These are phyloP conservation scores for Lactarius hengduanensis DNA, from an alignment of 768 basidiomycete genomes.

Conservation along the genomic window DNA sequence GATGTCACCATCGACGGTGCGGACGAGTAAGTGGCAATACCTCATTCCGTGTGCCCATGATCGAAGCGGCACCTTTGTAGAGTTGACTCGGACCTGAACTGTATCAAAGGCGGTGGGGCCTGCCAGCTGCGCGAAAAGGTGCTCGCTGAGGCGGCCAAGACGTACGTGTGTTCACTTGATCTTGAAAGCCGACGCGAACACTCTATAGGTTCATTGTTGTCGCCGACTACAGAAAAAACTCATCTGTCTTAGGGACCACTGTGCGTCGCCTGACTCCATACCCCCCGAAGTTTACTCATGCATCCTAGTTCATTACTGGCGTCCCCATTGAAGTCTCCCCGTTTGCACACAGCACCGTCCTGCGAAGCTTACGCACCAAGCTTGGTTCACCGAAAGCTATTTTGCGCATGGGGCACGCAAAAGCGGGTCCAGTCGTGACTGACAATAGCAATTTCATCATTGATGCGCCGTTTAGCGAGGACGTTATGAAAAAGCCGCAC, in stretches of 20 bases:
- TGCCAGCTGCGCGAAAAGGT: constrained; percentile 98
- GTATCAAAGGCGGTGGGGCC: constrained; percentile 96
- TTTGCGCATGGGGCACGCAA: constrained; percentile 92
- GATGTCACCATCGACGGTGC: constrained; percentile 99
- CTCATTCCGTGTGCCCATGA: not conserved
- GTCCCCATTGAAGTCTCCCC: constrained; percentile 97
- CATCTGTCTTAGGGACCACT: constrained; percentile 72
- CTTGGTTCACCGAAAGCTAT: constrained; percentile 67
- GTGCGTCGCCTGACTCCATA: constrained; percentile 46
- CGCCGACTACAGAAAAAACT: constrained; percentile 96
- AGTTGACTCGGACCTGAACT: constrained; percentile 83
- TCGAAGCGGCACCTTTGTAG: constrained; percentile 40
- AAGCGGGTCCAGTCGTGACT: constrained; percentile 93
- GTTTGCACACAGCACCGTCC: constrained; percentile 89
- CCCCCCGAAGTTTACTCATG: constrained; percentile 14
- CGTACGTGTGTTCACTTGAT: constrained; percentile 44
- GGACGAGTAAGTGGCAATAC: constrained; percentile 68
- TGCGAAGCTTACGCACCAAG: constrained; percentile 59
- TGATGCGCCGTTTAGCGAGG: constrained; percentile 84
- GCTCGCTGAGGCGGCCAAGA: constrained; percentile 91
- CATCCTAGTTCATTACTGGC: constrained; percentile 71
- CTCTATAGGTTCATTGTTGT: constrained; percentile 74
- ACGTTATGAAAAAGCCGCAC: constrained; percentile 47
- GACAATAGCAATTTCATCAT: constrained; percentile 99
- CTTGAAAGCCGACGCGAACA: constrained; percentile 1